A percentile compares a stretch with the other conserved stretches of the same genome.
Evolutionary conservation across 768 basidiomycete species (phyloP).

Genomic region (Tulasnella sp.): DNA sequence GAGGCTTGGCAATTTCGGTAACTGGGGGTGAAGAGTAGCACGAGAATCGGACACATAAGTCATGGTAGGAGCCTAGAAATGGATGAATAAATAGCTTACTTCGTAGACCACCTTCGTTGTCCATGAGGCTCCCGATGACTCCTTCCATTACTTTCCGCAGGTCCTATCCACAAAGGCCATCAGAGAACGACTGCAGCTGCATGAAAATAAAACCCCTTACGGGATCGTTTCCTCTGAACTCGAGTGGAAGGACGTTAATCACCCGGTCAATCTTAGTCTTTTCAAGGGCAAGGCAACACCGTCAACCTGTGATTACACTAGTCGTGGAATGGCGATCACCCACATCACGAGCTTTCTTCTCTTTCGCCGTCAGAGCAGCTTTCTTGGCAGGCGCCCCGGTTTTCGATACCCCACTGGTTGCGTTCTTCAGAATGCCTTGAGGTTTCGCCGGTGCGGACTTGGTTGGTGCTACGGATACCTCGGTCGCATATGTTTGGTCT

Average conservation of each 20-base stretch:
- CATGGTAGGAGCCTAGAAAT: background rate
- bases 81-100: conserved; percentile 49
- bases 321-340: conserved; percentile 37
- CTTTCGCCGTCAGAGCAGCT: conserved; percentile 70
- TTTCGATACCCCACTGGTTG: conserved; percentile 48
- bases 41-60: background rate
- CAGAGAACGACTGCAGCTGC: background rate
- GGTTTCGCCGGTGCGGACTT: conserved; percentile 47
- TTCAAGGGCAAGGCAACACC: conserved; percentile 44
- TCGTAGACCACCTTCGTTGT: conserved; percentile 65
- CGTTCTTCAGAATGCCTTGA: conserved; percentile 43
- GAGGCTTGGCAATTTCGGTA: conserved; percentile 71
- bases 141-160: conserved; percentile 77
- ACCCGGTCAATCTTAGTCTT: conserved; percentile 63
- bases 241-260: conserved; percentile 77
- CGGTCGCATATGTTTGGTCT: conserved; percentile 28
- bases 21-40: conserved; percentile 52
- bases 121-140: conserved; percentile 77
- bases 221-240: conserved; percentile 87
- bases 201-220: conserved; percentile 50
- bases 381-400: conserved; percentile 61
- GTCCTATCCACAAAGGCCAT: conserved; percentile 48
- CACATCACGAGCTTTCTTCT: conserved; percentile 82
- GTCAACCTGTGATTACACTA: background rate
- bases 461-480: background rate